phyloP scores from a whole-genome alignment of 805 yeast genomes.

The Starmerella cellae region DNA sequence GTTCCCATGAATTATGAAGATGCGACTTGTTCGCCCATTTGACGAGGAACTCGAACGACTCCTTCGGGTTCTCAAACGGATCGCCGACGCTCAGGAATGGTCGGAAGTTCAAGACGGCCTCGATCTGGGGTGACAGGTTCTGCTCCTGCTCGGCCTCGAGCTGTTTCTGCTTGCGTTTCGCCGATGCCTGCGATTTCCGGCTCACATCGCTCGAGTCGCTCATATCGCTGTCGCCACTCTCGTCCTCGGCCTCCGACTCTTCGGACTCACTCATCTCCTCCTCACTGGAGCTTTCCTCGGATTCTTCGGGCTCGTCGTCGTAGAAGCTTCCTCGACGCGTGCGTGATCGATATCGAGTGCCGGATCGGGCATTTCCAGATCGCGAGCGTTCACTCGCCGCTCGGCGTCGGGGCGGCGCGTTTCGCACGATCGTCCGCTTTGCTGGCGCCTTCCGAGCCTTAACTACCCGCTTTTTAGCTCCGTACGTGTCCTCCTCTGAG shows the following conservation, averaged over 20 bases:
- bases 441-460: neutral
- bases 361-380: too few species aligned
- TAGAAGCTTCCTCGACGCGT: conserved; percentile 16
- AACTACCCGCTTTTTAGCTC: neutral
- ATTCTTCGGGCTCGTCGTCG: conserved; percentile 20
- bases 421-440: neutral
- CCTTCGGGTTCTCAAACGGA: conserved; percentile 40
- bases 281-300: neutral
- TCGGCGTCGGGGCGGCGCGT: neutral
- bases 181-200: neutral
- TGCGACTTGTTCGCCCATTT: conserved; percentile 87
- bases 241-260: neutral
- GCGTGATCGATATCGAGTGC: neutral
- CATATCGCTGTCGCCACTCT: neutral
- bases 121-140: conserved; percentile 32
- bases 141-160: neutral
- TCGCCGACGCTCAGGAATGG: conserved; percentile 27
- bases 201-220: neutral
- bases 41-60: conserved; percentile 43
- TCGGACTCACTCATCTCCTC: neutral
- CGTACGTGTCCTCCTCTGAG: conserved; percentile 15
- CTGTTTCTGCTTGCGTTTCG: neutral
- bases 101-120: conserved; percentile 44
- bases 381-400: conserved; percentile 2
- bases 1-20: conserved; percentile 90